Conservation (phyloP, 2,329 filamentous ascomycete species). For the Aspergillus chevalieri region DNA sequence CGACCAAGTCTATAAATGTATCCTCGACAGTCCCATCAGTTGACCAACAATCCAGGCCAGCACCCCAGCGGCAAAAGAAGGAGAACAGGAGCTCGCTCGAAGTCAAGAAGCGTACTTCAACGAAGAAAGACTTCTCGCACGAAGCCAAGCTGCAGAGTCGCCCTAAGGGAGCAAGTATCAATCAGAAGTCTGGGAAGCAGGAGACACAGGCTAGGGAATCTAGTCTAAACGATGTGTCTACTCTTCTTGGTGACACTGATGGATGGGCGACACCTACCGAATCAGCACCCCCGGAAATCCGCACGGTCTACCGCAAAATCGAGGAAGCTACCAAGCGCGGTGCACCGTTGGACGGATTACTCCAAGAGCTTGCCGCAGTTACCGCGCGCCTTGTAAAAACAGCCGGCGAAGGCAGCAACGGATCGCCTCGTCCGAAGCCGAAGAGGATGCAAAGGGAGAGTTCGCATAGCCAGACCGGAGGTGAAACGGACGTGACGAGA, state of each 20-base stretch:
- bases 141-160: not conserved
- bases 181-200: not conserved
- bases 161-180: not conserved
- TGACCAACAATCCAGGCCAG: not conserved
- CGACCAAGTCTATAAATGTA: not conserved
- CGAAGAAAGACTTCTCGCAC: not conserved
- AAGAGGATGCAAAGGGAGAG: not conserved
- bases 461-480: not conserved
- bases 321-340: slow-evolving; percentile 23
- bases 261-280: slow-evolving; percentile 6
- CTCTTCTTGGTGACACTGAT: not conserved
- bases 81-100: not conserved
- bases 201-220: not conserved
- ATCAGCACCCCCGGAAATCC: slow-evolving; percentile 15
- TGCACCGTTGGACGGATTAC: slow-evolving; percentile 21
- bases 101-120: not conserved
- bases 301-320: slow-evolving; percentile 23
- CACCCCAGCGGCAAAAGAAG: slow-evolving; percentile 1
- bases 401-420: slow-evolving; percentile 6
- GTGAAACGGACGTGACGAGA: not conserved
- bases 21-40: not conserved
- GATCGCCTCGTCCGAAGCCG: not conserved
- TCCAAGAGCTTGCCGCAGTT: slow-evolving; percentile 21
- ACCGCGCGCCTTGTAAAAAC: slow-evolving; percentile 10
- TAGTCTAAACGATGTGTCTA: not conserved